Conservation (phyloP, 2,329 filamentous ascomycete species). For the Juglanconis oblonga region DNA sequence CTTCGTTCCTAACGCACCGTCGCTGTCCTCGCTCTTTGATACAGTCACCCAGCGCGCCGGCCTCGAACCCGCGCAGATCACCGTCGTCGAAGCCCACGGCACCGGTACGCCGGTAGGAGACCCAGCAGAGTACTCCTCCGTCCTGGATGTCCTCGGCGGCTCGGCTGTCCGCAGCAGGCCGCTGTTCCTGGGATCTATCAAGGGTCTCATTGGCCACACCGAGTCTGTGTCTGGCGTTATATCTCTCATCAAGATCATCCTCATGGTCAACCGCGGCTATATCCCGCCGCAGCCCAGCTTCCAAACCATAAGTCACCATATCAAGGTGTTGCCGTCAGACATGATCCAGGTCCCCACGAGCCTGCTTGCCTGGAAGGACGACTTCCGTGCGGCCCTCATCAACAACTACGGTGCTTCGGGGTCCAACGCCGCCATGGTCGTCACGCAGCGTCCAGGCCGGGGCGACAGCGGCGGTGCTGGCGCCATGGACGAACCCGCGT, state of each 20-base stretch:
- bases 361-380: slow-evolving; percentile 21
- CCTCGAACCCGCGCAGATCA: slow-evolving; percentile 23
- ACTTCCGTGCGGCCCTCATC: slow-evolving; percentile 23
- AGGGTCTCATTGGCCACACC: slow-evolving; percentile 5
- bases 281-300: slow-evolving; percentile 34
- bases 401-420: slow-evolving; percentile 37
- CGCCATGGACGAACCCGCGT: neutral
- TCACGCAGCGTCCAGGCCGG: slow-evolving; percentile 13
- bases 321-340: slow-evolving; percentile 21
- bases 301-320: slow-evolving; percentile 16
- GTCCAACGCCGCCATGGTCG: slow-evolving; percentile 25
- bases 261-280: slow-evolving; percentile 24
- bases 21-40: slow-evolving; percentile 28
- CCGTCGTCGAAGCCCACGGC: slow-evolving; percentile 38
- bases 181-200: neutral
- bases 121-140: slow-evolving; percentile 29
- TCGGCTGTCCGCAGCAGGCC: neutral
- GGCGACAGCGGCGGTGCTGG: too few relatives aligned
- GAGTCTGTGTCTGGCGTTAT: slow-evolving; percentile 1
- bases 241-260: slow-evolving; percentile 30
- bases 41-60: slow-evolving; percentile 26
- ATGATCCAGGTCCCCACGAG: slow-evolving; percentile 22
- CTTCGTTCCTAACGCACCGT: slow-evolving; percentile 23
- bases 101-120: slow-evolving; percentile 42
- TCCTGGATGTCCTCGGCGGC: slow-evolving; percentile 27